Evolutionary conservation across 2,329 filamentous ascomycete species (phyloP).

Genomic region (Microdochium paspali): DNA sequence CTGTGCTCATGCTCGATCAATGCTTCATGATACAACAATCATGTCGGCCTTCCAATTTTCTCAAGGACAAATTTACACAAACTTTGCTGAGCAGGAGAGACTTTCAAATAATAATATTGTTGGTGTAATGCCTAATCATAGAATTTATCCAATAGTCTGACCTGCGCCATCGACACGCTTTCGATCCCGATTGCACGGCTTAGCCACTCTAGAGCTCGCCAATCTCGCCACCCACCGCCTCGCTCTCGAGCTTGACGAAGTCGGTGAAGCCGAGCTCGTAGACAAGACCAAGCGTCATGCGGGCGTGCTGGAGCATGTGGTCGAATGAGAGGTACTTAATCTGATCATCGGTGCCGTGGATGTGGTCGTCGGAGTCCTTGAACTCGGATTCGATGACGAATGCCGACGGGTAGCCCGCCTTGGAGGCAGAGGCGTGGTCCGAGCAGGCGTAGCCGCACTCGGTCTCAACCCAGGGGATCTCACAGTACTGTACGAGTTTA

Average conservation of each 20-base stretch:
- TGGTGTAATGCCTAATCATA: no score
- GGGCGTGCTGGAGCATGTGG: constrained; percentile 87
- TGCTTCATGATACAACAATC: no score
- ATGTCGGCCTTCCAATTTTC: no score
- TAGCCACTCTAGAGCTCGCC: constrained; percentile 23
- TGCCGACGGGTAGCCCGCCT: constrained; percentile 64
- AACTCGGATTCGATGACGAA: constrained; percentile 71
- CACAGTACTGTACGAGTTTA: constrained; percentile 56
- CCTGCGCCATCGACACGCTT: no score
- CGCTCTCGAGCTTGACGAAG: constrained; percentile 38
- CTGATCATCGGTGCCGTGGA: constrained; percentile 61
- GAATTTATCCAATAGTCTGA: no score
- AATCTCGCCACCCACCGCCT: constrained; percentile 13
- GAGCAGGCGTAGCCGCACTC: constrained; percentile 83
- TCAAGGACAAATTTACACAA: no score
- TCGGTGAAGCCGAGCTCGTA: constrained; percentile 77
- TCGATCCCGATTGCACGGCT: no score
- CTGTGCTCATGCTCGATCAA: no score
- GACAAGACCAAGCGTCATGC: constrained; percentile 71
- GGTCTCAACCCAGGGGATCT: constrained; percentile 77
- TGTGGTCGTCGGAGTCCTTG: constrained; percentile 55
- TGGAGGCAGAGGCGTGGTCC: constrained; percentile 64
- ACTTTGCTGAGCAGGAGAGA: no score
- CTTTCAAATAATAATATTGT: no score
- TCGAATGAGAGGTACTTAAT: constrained; percentile 71